Evolutionary conservation across 1,139 yeast species (phyloP).

Genomic region (Pneumocystis carinii): DNA sequence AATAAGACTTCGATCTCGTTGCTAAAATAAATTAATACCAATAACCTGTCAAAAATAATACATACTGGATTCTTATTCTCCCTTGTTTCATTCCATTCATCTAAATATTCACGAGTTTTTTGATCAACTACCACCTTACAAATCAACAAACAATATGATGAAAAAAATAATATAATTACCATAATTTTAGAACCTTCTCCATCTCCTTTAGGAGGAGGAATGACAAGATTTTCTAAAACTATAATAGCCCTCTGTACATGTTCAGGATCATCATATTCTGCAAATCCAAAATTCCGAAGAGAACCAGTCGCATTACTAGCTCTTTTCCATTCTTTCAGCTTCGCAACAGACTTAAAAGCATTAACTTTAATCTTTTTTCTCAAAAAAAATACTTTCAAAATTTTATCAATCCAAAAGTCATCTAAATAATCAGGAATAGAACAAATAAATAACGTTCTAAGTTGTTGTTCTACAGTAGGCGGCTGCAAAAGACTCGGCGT

Average conservation of each 20-base stretch:
- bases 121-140: slow-evolving; percentile 1
- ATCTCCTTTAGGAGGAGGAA: slow-evolving; percentile 14
- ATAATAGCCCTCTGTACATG: slow-evolving; percentile 14
- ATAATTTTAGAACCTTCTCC: slow-evolving; percentile 4
- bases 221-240: slow-evolving; percentile 12
- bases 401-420: slow-evolving; percentile 18
- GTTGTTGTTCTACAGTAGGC: slow-evolving; percentile 20
- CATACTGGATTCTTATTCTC: neutral
- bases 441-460: slow-evolving; percentile 22
- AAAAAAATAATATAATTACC: neutral
- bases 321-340: slow-evolving; percentile 15
- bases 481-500: slow-evolving; percentile 8
- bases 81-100: neutral
- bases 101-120: neutral
- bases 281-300: slow-evolving; percentile 14
- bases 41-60: neutral
- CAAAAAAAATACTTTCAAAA: slow-evolving; percentile 16
- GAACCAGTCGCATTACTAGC: slow-evolving; percentile 15
- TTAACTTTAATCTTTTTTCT: slow-evolving; percentile 15
- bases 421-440: slow-evolving; percentile 22
- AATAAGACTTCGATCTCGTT: neutral
- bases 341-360: slow-evolving; percentile 16
- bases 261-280: slow-evolving; percentile 14
- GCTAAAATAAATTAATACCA: neutral
- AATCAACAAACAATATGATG: neutral